These are phyloP conservation scores for Didymella glomerata DNA, from an alignment of 2,329 filamentous ascomycete species.

Conservation along the genomic window DNA sequence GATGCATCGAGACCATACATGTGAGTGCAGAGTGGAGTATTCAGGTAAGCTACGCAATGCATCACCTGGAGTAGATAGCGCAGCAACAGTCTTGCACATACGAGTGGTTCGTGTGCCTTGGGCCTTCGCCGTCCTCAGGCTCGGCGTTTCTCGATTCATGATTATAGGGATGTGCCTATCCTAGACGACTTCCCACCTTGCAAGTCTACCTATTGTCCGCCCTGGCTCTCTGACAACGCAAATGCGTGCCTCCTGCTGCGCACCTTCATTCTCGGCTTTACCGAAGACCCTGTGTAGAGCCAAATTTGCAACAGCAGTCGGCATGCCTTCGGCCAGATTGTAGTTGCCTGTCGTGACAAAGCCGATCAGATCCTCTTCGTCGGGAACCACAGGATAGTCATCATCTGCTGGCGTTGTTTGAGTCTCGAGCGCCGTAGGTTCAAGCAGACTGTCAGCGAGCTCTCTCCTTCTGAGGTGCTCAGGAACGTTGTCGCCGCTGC, in stretches of 20 bases:
- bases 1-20: neutral
- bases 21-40: neutral
- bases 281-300: constrained; percentile 66
- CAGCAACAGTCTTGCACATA: neutral
- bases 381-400: constrained; percentile 74
- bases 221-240: constrained; percentile 87
- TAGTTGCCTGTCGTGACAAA: constrained; percentile 90
- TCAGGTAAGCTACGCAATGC: neutral
- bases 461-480: constrained; percentile 29
- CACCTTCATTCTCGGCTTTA: constrained; percentile 44
- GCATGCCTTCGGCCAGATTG: constrained; percentile 77
- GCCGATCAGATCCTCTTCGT: constrained; percentile 79
- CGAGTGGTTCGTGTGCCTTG: neutral
- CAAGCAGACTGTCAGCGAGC: constrained; percentile 41
- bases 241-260: constrained; percentile 54
- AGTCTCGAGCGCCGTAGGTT: constrained; percentile 17
- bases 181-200: constrained; percentile 70
- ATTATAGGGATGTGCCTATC: neutral
- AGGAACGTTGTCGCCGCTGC: constrained; percentile 29
- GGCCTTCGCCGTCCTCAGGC: neutral
- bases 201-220: constrained; percentile 79
- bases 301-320: constrained; percentile 77
- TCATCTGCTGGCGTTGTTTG: constrained; percentile 39
- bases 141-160: neutral
- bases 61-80: neutral